These are phyloP conservation scores for Macadamia integrifolia DNA, from an alignment of 164 flowering plant species.

Conservation along the genomic window DNA sequence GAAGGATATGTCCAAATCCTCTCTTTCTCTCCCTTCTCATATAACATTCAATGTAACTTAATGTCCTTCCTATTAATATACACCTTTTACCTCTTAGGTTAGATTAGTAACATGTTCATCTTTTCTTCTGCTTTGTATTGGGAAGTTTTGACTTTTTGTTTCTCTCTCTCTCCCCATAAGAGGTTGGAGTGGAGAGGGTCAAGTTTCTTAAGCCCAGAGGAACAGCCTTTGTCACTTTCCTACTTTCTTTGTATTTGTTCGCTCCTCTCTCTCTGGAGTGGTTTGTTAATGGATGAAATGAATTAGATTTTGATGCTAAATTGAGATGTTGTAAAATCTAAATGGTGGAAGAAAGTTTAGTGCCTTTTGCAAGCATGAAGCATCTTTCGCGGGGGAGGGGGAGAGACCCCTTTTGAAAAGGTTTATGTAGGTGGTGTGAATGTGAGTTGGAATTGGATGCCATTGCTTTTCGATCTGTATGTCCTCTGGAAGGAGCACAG, in stretches of 20 bases:
- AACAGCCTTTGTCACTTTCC: conserved; percentile 24
- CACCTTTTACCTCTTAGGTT: conserved; percentile 23
- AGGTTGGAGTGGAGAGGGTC: conserved; percentile 26
- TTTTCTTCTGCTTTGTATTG: conserved; percentile 14
- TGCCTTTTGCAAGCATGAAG: neutral
- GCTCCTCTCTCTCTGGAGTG: conserved; percentile 37
- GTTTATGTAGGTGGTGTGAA: neutral
- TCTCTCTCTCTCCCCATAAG: conserved; percentile 28
- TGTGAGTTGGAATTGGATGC: neutral
- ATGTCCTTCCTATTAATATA: conserved; percentile 12
- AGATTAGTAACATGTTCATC: conserved; percentile 15
- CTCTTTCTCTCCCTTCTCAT: conserved; percentile 6
- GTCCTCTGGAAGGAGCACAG: no score
- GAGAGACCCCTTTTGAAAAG: neutral
- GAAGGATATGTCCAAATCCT: conserved; percentile 1
- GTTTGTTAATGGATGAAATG: conserved; percentile 15
- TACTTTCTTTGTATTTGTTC: conserved; percentile 27
- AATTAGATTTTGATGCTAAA: neutral
- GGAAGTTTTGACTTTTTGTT: conserved; percentile 39
- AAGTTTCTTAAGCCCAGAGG: conserved; percentile 36
- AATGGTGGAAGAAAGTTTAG: no score
- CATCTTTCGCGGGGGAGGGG: neutral
- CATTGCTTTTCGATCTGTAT: no score
- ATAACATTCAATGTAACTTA: conserved; percentile 39
- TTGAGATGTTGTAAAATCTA: neutral